Conservation (phyloP, 2,329 filamentous ascomycete genomes). For the Colletotrichum paranaense region DNA sequence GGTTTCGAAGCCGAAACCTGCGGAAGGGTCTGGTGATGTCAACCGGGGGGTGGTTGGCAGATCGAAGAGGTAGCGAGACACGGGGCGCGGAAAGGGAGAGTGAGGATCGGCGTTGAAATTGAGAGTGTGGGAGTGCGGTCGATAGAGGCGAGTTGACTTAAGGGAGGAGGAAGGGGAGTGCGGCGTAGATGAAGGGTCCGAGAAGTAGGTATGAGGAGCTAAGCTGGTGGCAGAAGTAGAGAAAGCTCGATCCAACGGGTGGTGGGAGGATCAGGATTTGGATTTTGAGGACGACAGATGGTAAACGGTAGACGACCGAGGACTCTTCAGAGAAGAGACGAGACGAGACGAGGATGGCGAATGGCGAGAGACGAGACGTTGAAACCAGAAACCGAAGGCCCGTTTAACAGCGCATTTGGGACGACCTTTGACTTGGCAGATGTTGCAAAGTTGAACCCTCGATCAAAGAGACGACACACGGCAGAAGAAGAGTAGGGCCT, state of each 20-base stretch:
- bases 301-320: background rate
- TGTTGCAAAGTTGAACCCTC: conserved; percentile 12
- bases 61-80: conserved; percentile 22
- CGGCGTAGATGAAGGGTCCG: conserved; percentile 18
- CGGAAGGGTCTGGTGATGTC: conserved; percentile 28
- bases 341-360: conserved; percentile 17
- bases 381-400: conserved; percentile 17
- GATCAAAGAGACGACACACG: conserved; percentile 28
- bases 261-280: conserved; percentile 3
- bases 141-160: background rate
- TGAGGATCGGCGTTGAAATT: background rate
- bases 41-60: conserved; percentile 27
- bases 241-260: conserved; percentile 9
- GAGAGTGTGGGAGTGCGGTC: background rate
- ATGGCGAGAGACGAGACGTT: conserved; percentile 16
- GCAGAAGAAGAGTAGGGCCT: background rate
- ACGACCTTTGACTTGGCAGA: conserved; percentile 30
- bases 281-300: background rate
- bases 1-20: conserved; percentile 8
- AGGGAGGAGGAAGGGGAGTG: conserved; percentile 7
- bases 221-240: background rate
- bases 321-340: background rate
- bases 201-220: background rate
- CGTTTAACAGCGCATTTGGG: conserved; percentile 22
- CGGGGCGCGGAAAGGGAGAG: conserved; percentile 14